A percentile compares a stretch with the other conserved stretches of the same genome.
Conservation (phyloP, 1,139 yeast species). For the Blastobotrys petasosporus region DNA sequence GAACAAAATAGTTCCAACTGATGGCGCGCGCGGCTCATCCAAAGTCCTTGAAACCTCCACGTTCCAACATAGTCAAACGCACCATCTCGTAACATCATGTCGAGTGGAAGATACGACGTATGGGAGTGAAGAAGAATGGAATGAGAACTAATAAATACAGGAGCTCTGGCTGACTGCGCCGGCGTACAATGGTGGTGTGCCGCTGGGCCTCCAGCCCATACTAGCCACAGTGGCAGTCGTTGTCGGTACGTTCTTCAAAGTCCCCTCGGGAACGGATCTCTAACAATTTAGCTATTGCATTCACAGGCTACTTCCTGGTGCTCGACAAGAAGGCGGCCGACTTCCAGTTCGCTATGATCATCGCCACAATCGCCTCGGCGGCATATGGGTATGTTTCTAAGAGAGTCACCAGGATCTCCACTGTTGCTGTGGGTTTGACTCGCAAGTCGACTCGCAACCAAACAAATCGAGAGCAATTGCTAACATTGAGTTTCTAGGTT, state of each 20-base stretch:
- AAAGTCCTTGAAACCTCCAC: background rate
- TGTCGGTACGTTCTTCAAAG: slow-evolving; percentile 3
- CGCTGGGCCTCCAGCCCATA: slow-evolving; percentile 7
- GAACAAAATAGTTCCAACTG: background rate
- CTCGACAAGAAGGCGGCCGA: slow-evolving; percentile 20
- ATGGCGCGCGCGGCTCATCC: background rate
- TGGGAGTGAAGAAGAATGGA: no score
- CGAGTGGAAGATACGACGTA: no score
- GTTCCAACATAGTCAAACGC: no score
- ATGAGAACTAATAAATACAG: background rate
- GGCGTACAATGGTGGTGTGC: slow-evolving; percentile 1
- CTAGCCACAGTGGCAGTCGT: slow-evolving; percentile 9
- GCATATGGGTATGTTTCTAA: slow-evolving; percentile 31
- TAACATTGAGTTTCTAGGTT: slow-evolving; percentile 22
- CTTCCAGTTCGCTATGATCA: slow-evolving; percentile 21
- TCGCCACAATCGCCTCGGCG: slow-evolving; percentile 28
- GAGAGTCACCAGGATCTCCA: background rate
- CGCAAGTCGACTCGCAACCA: background rate
- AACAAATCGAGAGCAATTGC: background rate
- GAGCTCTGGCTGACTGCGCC: background rate
- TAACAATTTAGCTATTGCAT: slow-evolving; percentile 18
- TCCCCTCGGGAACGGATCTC: background rate
- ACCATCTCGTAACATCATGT: no score
- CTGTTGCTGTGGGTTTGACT: background rate
- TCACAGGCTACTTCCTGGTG: slow-evolving; percentile 23